phyloP scores from a whole-genome alignment of 768 basidiomycete genomes.

The Collybiopsis luxurians region DNA sequence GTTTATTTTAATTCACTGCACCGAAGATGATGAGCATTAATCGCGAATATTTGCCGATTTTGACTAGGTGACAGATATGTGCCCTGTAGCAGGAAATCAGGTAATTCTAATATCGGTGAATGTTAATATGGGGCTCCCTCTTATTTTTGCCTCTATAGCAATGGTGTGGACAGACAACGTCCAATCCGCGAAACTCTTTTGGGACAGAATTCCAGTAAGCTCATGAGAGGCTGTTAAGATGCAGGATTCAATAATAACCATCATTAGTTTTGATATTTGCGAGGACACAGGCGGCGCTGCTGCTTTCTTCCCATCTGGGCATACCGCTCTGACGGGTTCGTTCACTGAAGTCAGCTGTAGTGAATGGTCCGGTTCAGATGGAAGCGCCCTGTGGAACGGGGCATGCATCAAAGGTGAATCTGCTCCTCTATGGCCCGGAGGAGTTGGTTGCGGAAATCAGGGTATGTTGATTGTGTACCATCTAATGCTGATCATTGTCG shows the following conservation, averaged over 20 bases:
- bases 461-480: conserved; percentile 31
- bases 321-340: conserved; percentile 50
- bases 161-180: conserved; percentile 53
- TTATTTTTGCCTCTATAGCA: conserved; percentile 20
- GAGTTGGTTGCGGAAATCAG: conserved; percentile 49
- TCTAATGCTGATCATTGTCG: background rate
- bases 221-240: too few species aligned
- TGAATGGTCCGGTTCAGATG: conserved; percentile 56
- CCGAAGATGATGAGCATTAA: background rate
- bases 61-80: conserved; percentile 31
- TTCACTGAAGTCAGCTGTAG: conserved; percentile 56
- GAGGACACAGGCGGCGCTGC: conserved; percentile 50
- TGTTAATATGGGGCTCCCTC: background rate
- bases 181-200: conserved; percentile 39
- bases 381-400: conserved; percentile 41
- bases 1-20: background rate
- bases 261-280: conserved; percentile 56
- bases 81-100: conserved; percentile 46
- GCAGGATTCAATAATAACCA: too few species aligned
- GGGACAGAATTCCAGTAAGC: conserved; percentile 49
- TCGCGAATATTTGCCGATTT: background rate
- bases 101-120: conserved; percentile 16
- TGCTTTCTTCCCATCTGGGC: conserved; percentile 57
- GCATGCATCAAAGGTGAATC: conserved; percentile 50
- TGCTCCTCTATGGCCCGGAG: conserved; percentile 48